phyloP scores from a whole-genome alignment of 2,329 filamentous ascomycete species.

The Exophiala bonariae region DNA sequence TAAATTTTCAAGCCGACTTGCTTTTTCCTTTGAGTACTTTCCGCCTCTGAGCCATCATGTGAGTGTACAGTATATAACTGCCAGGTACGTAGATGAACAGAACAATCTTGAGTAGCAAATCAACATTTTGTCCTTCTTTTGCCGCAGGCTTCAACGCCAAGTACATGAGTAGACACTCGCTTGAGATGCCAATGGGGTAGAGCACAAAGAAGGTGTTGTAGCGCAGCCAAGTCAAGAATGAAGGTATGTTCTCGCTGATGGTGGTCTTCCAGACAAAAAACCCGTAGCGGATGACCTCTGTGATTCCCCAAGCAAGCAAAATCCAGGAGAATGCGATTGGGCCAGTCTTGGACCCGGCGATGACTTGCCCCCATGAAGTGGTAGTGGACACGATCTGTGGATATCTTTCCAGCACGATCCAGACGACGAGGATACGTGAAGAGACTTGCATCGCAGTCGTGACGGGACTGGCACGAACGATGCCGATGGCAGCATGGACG shows the following conservation, averaged over 20 bases:
- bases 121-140: constrained; percentile 51
- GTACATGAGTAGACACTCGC: constrained; percentile 81
- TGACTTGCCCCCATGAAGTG: constrained; percentile 28
- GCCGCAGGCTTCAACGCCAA: constrained; percentile 63
- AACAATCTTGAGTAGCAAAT: constrained; percentile 63
- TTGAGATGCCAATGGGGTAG: constrained; percentile 87
- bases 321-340: constrained; percentile 43
- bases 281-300: constrained; percentile 89
- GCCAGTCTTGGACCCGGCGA: constrained; percentile 19
- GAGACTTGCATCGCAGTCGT: constrained; percentile 91
- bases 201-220: constrained; percentile 88
- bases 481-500: constrained; percentile 72
- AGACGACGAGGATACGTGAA: constrained; percentile 83
- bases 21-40: constrained; percentile 69
- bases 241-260: constrained; percentile 55
- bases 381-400: constrained; percentile 67
- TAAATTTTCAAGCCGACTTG: constrained; percentile 40
- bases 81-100: constrained; percentile 78
- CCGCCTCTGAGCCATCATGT: constrained; percentile 89
- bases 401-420: constrained; percentile 76
- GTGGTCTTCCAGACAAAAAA: constrained; percentile 80
- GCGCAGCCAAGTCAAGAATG: constrained; percentile 72
- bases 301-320: constrained; percentile 81
- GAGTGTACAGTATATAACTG: constrained; percentile 81
- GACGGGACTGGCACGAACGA: constrained; percentile 80